Evolutionary conservation across 2,329 filamentous ascomycete genomes (phyloP), one percentile per base, ranked within the genome.

Genomic region (Beauveria asiatica): DNA sequence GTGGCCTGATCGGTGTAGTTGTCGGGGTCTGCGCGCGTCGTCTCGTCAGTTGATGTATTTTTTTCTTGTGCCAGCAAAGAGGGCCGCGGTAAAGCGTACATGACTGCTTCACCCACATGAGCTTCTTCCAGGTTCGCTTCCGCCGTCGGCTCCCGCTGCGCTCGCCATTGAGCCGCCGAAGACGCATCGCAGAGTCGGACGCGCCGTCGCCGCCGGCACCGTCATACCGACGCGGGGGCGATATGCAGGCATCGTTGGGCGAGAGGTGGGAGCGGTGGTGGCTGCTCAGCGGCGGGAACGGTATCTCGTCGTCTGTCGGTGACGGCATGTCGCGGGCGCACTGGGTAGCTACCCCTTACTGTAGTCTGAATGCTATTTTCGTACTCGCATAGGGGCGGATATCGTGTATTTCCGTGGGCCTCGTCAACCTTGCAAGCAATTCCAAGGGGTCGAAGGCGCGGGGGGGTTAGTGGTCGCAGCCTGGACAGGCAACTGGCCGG

Each of bases 1-100:
- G 94, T 97, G 62, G 90, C 90, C 70, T 94, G 92, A 71, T 99
- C 94, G 45, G 94, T 97, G 72, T 97, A 97, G 73, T 99, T 99
- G 73, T 99, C 94, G n/a, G 94, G 92, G 70, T 95, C 90, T 92
- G 66, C 39, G 6, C 51, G 33, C 33, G 33, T 16, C 33, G 16
- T 42, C 13, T n/a, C 13, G 49, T 52, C 19, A 7, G 60, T 46
- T 27, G 42, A 23, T 56, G 9, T 6, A 9, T 48, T 48, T 17
- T 45, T 19, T 13, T 11, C 17, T 45, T 21, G n/a, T 23, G 21
- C 25, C 8, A 45, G 42, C 10, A 45, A 5, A 45, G 19, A 45
- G 10, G 42, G 3, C n/a, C 42, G 17, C 19, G 51, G 9, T 42
- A 33, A 70, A 25, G 75, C 85, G 65, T 77, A 92, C 89, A 96